A percentile compares a stretch with the other conserved stretches of the same genome.
Conservation (phyloP, 306 rosid species). For the apple (Malus domestica) region ASM211411v1 NC_041800.1:32992733-32993232, state of each 20-base stretch:
- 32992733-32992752: not conserved
- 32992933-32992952: slow-evolving; percentile 13
- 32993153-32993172: not conserved
- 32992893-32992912: not conserved
- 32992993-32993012: slow-evolving; percentile 19
- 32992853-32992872: not conserved
- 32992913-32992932: slow-evolving; percentile 14
- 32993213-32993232: slow-evolving; percentile 38
- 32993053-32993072: not conserved
- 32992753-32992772: not conserved
- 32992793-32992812: not conserved
- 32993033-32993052: slow-evolving; percentile 7
- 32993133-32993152: slow-evolving; percentile 6
- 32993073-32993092: not conserved
- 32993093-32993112: slow-evolving; percentile 3
- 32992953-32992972: slow-evolving; percentile 6
- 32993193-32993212: slow-evolving; percentile 34
- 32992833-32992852: not conserved
- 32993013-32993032: not conserved
- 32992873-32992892: slow-evolving; percentile 10
- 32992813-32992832: slow-evolving; percentile 16
- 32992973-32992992: slow-evolving; percentile 23
- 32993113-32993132: slow-evolving; percentile 1
- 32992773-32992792: slow-evolving; percentile 11
- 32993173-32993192: slow-evolving; percentile 37